phyloP scores from a whole-genome alignment of 2,329 filamentous ascomycete species.

The Pleomassaria siparia region DNA sequence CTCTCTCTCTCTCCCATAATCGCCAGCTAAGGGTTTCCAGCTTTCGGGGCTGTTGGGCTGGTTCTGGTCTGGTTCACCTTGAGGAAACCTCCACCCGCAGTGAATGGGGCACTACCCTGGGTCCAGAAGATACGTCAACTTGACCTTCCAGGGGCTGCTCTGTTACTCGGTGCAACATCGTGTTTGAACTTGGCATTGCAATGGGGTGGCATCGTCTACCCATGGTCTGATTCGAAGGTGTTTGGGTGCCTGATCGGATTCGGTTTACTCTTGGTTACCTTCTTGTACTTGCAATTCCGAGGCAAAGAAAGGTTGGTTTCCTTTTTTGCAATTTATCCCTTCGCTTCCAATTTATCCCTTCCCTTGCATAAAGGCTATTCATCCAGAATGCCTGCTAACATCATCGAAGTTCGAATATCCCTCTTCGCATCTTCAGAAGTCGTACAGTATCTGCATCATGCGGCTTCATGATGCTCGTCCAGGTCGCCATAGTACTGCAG shows the following conservation, averaged over 20 bases:
- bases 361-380: constrained; percentile 55
- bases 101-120: too few relatives aligned
- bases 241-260: neutral
- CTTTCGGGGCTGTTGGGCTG: constrained; percentile 45
- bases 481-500: constrained; percentile 44
- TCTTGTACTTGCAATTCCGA: constrained; percentile 38
- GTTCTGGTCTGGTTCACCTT: neutral
- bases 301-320: constrained; percentile 41
- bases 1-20: constrained; percentile 40
- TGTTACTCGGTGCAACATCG: constrained; percentile 19
- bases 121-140: too few relatives aligned
- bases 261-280: constrained; percentile 37
- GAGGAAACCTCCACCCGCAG: constrained; percentile 1
- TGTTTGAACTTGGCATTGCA: neutral
- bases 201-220: neutral
- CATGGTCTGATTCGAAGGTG: neutral
- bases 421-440: constrained; percentile 49
- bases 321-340: constrained; percentile 47
- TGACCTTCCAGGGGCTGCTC: constrained; percentile 51
- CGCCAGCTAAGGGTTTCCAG: constrained; percentile 40
- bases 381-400: constrained; percentile 46
- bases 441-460: constrained; percentile 53
- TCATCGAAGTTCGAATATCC: constrained; percentile 52
- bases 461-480: constrained; percentile 44
- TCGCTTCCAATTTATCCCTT: constrained; percentile 45